These are phyloP conservation scores for Epichloe brachyelytri DNA, from an alignment of 2,329 filamentous ascomycete species.

Conservation along the genomic window DNA sequence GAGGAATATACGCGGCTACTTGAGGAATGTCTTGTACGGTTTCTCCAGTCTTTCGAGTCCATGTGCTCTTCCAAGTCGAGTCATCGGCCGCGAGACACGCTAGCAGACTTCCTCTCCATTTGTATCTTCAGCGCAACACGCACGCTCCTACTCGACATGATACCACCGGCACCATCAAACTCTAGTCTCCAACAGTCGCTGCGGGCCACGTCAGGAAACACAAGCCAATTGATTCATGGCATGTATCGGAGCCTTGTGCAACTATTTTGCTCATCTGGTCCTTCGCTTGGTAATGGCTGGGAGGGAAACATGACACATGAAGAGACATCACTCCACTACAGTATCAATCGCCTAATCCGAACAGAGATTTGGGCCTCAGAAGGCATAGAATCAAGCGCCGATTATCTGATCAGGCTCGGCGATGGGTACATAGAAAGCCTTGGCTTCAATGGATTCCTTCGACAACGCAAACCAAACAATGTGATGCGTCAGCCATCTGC, in stretches of 20 bases:
- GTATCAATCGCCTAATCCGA: constrained; percentile 30
- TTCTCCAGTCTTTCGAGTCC: constrained; percentile 38
- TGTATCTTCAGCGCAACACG: constrained; percentile 46
- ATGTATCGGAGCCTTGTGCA: constrained; percentile 27
- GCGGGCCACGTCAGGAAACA: background rate
- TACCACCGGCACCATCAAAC: background rate
- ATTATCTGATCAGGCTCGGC: constrained; percentile 38
- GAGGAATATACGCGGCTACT: constrained; percentile 35
- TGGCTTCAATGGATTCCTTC: constrained; percentile 21
- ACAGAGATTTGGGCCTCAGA: constrained; percentile 33
- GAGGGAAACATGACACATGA: constrained; percentile 28
- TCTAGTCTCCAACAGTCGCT: background rate
- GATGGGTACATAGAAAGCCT: constrained; percentile 25
- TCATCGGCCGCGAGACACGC: constrained; percentile 30
- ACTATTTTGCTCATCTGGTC: constrained; percentile 31
- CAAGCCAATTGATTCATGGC: constrained; percentile 2
- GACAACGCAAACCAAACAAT: constrained; percentile 8
- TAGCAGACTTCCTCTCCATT: constrained; percentile 40
- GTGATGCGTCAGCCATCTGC: constrained; percentile 4
- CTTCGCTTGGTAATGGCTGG: constrained; percentile 31
- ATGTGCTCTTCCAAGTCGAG: constrained; percentile 22
- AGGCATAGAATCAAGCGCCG: constrained; percentile 32
- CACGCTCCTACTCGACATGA: constrained; percentile 36
- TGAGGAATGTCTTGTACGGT: constrained; percentile 36
- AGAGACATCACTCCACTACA: constrained; percentile 29